Evolutionary conservation across 1,284 basidiomycete species (phyloP), one percentile per base, ranked within the genome.

Genomic region (Ustilago xerochloae): DNA sequence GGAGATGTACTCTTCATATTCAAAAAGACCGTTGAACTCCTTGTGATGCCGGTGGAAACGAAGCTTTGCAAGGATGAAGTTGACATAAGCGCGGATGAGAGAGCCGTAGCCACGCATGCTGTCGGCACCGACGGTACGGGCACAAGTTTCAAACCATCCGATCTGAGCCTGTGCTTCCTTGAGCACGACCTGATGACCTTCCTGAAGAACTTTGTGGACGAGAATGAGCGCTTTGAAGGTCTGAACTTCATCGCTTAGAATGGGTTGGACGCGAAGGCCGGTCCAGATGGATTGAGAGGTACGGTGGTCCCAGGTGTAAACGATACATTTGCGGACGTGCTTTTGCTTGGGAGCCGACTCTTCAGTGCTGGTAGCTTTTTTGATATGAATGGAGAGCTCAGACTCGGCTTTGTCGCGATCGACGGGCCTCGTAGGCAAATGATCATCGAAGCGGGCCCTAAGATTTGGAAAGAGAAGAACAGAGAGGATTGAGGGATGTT

Each of bases 281-380:
- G 80, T 65, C 83, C 83, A 84, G 46, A 84, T 68, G 48, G 82
- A 83, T 41, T 77, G 75, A 6, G 83, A 84, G 16, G 80, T 81
- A 63, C 81, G 81, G 60, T 84, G 77, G 57, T 84, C 83, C 82
- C 82, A 83, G n/a, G 82, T 84, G 70, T 82, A 84, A 43, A 84
- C 81, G 63, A 84, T 84, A 48, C 81, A 82, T 62, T 83, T 83
- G 39, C 83, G 76, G 28, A 84, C 83, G 58, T 84, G 83, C 75
- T 84, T 84, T 55, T 84, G 83, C 74, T 84, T 84, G 35, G 83
- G 83, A 24, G 83, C 78, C 0, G 80, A 72, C 59, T 84, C 83
- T 22, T 84, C 83, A 20, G 70, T 63, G 57, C 55, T 80, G 33
- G 82, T 82, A 3, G 83, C 83, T 72, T 84, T 84, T 59, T 81